Evolutionary conservation across 2,329 filamentous ascomycete genomes (phyloP), one percentile per base, ranked within the genome.

Genomic region (Fusarium torreyae): DNA sequence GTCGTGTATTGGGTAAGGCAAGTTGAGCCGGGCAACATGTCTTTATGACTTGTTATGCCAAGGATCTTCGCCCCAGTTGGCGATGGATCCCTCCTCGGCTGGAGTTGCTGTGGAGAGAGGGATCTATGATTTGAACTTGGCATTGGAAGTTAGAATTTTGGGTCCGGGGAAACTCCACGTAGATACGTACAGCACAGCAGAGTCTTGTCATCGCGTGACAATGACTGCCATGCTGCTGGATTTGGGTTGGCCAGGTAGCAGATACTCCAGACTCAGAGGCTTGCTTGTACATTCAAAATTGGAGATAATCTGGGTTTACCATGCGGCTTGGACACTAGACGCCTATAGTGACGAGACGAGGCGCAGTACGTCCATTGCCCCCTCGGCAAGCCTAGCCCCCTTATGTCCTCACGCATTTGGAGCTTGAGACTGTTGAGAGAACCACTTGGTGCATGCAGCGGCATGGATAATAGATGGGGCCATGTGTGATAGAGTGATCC

Each of bases 81-180:
- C 14, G 18, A 22, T 42, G 18, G 39, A 22, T 18, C 18, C 39
- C 11, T n/a, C 15, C 22, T 44, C 42, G 42, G 42, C 15, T 44
- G 14, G 42, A 44, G 22, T 44, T 44, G 42, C 42, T 44, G 24
- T 44, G 42, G 42, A 14, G 40, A 20, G 14, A 24, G 14, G 11
- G 22, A 43, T 43, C 20, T 43, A 24, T 22, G 22, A 28, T 28
- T 24, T 26, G 24, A 22, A 44, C 42, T 44, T 44, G 42, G 42
- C 42, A 44, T 10, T 44, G 26, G 22, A 44, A 26, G 42, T 14
- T 14, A 44, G 22, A 44, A 26, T 26, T 10, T 44, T 44, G 24
- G 42, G 42, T 44, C 42, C 26, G 42, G 42, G 42, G 42, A 17
- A 44, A 43, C 42, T 44, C 42, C 42, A 44, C 39, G 39, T 22